phyloP scores from a whole-genome alignment of 164 flowering plant species.

The Kingdonia uniflora region DNA sequence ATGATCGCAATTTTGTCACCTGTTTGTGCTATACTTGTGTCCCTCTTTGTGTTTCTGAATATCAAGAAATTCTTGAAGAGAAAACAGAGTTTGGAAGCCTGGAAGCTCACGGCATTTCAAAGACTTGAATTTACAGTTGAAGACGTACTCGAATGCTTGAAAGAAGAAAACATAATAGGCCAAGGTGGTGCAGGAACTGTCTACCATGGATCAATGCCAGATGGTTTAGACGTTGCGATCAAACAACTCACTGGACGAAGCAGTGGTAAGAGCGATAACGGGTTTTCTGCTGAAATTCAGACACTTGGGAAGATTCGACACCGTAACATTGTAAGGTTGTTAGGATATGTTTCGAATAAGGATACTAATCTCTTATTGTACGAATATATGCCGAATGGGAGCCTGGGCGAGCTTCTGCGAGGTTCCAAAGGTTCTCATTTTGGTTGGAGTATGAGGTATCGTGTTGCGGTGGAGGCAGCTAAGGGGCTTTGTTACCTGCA shows the following conservation, averaged over 20 bases:
- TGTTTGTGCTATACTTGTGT: slow-evolving; percentile 10
- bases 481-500: slow-evolving; percentile 83
- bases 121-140: slow-evolving; percentile 59
- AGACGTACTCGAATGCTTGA: slow-evolving; percentile 70
- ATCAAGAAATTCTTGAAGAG: slow-evolving; percentile 16
- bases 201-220: slow-evolving; percentile 77
- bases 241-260: slow-evolving; percentile 48
- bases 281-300: slow-evolving; percentile 84
- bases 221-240: slow-evolving; percentile 65
- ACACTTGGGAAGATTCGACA: slow-evolving; percentile 80
- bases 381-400: slow-evolving; percentile 94
- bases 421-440: slow-evolving; percentile 73
- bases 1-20: slow-evolving; percentile 17
- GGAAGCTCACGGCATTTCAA: slow-evolving; percentile 84
- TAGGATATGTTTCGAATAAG: slow-evolving; percentile 76
- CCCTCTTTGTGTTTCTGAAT: slow-evolving; percentile 9
- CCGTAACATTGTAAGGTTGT: slow-evolving; percentile 68
- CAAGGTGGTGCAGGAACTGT: slow-evolving; percentile 95
- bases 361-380: slow-evolving; percentile 71
- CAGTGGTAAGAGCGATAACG: slow-evolving; percentile 45
- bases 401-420: slow-evolving; percentile 78
- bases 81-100: slow-evolving; percentile 27
- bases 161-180: slow-evolving; percentile 85
- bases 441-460: slow-evolving; percentile 68
- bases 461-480: slow-evolving; percentile 75